phyloP scores from a whole-genome alignment of 441 rosid genomes.

The Arabidopsis hybrid region DNA sequence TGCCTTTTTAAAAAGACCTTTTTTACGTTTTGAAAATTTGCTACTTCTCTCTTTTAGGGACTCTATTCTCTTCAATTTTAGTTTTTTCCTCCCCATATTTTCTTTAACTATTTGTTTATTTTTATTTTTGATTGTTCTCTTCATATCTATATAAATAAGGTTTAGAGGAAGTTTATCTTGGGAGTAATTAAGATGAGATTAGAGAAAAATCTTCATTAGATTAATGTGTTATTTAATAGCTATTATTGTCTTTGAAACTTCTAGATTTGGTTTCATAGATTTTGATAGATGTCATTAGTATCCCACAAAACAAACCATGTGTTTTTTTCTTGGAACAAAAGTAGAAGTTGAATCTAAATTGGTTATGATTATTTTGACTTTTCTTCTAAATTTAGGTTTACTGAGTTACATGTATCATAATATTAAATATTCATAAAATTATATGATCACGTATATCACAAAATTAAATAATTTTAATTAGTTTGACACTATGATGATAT shows the following conservation, averaged over 20 bases:
- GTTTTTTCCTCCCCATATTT: slow-evolving; percentile 48
- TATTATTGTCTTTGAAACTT: slow-evolving; percentile 9
- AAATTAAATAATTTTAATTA: no score
- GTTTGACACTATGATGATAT: no score
- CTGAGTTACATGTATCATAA: no score
- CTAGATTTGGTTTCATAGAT: neutral
- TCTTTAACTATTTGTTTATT: neutral
- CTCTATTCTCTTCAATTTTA: slow-evolving; percentile 34
- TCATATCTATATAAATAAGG: neutral
- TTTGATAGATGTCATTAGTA: neutral
- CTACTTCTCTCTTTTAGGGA: slow-evolving; percentile 31
- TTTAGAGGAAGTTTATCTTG: neutral
- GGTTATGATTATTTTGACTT: neutral
- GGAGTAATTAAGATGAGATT: neutral
- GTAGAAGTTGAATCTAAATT: no score
- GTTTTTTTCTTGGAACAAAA: neutral
- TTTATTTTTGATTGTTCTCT: neutral
- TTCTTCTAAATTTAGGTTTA: no score
- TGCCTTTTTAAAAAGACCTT: slow-evolving; percentile 43
- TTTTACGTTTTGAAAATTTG: slow-evolving; percentile 49
- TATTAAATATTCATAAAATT: no score
- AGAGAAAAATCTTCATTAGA: slow-evolving; percentile 9
- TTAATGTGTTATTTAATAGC: neutral
- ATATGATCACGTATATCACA: no score
- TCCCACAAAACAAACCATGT: neutral